Evolutionary conservation across 768 basidiomycete species (phyloP), one percentile per base, ranked within the genome.

Genomic region (Omphalotus guepiniiformis): DNA sequence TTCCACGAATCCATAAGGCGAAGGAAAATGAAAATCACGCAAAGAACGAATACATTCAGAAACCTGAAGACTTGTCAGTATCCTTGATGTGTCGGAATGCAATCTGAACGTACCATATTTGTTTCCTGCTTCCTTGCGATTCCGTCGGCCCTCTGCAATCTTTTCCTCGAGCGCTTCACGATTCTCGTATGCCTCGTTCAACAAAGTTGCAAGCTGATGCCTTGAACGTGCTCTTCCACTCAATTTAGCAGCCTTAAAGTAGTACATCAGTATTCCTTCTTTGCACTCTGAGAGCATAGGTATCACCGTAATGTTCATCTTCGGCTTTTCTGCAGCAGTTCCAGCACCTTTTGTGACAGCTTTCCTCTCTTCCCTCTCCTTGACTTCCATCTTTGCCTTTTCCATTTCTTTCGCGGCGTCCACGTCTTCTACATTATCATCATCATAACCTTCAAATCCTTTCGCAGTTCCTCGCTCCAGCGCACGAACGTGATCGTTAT

Each of bases 41-140:
- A n/a, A n/a, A n/a, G n/a, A n/a, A 42, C 30, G 38, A 48, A 44
- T 47, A 28, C 18, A 34, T 21, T 55, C 51, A 70, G 55, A 70
- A 69, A 16, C 68, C 69, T 67, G 36, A 19, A 52, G 30, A 47
- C n/a, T n/a, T n/a, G n/a, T n/a, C n/a, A n/a, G n/a, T n/a, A n/a
- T n/a, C n/a, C n/a, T n/a, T n/a, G n/a, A n/a, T n/a, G n/a, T n/a
- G n/a, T n/a, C n/a, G n/a, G n/a, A n/a, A n/a, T n/a, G n/a, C n/a
- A n/a, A n/a, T n/a, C n/a, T n/a, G 30, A 12, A 67, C 76, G 50
- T 56, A 85, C 91, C 91, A 56, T 93, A 93, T 75, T 93, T 93
- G 66, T 89, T 92, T 8, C 91, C 91, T 0, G 91, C 89, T 59
- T 91, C 88, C 62, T 93, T 93, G 52, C 89, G 75, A 58, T 93